phyloP scores from a whole-genome alignment of 345 rosid species.

The Gossypium herbaceum region DNA sequence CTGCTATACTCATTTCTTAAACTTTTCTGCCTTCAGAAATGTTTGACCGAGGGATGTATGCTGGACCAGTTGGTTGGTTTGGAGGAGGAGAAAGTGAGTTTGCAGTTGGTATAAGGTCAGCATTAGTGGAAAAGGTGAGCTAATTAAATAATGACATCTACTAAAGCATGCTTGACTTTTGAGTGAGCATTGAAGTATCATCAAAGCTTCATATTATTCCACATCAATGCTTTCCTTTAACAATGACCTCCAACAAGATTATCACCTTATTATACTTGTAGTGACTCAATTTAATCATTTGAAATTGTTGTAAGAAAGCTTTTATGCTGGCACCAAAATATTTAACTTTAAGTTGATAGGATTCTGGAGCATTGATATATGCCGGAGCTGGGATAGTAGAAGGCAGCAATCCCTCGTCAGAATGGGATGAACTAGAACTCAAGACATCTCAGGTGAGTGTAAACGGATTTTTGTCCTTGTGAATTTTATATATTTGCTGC shows the following conservation, averaged over 20 bases:
- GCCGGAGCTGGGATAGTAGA: constrained; percentile 87
- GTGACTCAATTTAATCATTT: too few species aligned
- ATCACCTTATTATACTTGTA: background rate
- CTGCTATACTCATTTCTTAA: background rate
- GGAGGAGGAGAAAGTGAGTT: constrained; percentile 96
- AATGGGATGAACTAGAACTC: constrained; percentile 88
- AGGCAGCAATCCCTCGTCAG: constrained; percentile 72
- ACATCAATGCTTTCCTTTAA: background rate
- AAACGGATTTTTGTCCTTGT: background rate
- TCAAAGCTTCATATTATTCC: background rate
- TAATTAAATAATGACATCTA: background rate
- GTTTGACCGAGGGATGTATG: constrained; percentile 95
- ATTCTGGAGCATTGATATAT: constrained; percentile 69
- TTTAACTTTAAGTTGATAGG: constrained; percentile 37
- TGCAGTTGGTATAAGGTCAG: constrained; percentile 86
- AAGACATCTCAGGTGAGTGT: constrained; percentile 78
- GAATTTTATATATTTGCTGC: background rate
- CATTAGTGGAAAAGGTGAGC: constrained; percentile 74
- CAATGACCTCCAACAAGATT: background rate
- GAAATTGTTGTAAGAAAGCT: background rate
- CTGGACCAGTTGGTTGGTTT: constrained; percentile 93
- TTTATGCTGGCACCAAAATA: constrained; percentile 4
- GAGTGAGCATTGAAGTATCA: background rate
- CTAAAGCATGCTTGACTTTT: background rate
- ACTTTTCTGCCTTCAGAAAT: constrained; percentile 37